Evolutionary conservation across 192 early-diverging fungal species (phyloP).

Genomic region (Coemansia sp.): DNA sequence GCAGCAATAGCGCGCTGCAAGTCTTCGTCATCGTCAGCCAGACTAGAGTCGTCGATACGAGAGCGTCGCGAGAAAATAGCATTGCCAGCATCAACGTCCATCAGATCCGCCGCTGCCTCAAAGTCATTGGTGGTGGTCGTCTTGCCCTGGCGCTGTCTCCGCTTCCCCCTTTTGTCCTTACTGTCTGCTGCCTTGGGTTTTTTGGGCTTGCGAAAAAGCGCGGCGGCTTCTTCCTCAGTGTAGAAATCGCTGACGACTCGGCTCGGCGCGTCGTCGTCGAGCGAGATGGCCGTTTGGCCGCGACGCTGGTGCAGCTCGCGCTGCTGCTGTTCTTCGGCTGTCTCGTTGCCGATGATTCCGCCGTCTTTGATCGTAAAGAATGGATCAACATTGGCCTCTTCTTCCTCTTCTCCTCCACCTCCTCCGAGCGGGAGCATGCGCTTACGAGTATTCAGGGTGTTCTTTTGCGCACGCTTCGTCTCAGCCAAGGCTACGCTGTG

Average conservation of each 20-base stretch:
- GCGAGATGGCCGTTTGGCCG: neutral
- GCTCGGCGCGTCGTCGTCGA: conserved; percentile 31
- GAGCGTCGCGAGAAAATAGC: conserved; percentile 13
- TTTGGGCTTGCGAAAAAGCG: conserved; percentile 77
- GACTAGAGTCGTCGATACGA: conserved; percentile 55
- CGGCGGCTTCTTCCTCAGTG: conserved; percentile 78
- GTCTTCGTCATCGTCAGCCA: conserved; percentile 95
- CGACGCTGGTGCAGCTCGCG: conserved; percentile 2
- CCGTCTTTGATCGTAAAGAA: conserved; percentile 59
- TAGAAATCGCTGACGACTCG: conserved; percentile 83
- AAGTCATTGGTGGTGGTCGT: conserved; percentile 23
- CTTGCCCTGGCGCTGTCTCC: conserved; percentile 40
- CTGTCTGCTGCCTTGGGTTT: conserved; percentile 51
- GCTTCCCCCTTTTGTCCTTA: conserved; percentile 34
- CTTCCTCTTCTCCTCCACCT: conserved; percentile 70
- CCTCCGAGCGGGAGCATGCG: conserved; percentile 8
- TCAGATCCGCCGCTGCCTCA: neutral
- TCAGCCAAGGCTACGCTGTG: conserved; percentile 71
- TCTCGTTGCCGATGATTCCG: conserved; percentile 49
- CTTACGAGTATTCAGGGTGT: conserved; percentile 66
- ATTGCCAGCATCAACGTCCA: conserved; percentile 5
- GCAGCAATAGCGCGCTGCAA: conserved; percentile 81
- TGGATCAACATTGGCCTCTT: conserved; percentile 31
- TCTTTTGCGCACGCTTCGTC: conserved; percentile 64
- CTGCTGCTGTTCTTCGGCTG: conserved; percentile 11